Conservation (phyloP, 805 yeast genomes). For the Wickerhamiella spandovensis region DNA sequence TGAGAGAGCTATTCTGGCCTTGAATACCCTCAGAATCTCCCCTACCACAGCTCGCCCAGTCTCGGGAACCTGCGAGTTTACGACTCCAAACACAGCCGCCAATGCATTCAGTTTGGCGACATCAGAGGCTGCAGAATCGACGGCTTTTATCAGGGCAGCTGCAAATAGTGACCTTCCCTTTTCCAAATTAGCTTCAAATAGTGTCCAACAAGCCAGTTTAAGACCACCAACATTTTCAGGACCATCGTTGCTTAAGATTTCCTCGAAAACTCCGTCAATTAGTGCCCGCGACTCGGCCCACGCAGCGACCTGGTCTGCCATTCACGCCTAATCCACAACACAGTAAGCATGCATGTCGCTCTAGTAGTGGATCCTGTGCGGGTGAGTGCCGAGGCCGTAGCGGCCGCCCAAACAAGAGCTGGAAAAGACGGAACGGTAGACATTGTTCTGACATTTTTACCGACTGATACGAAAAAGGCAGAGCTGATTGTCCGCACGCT, state of each 20-base stretch:
- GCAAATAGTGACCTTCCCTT: conserved; percentile 35
- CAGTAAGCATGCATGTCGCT: conserved; percentile 4
- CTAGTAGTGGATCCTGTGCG: conserved; percentile 4
- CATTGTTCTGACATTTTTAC: not conserved
- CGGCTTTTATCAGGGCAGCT: conserved; percentile 31
- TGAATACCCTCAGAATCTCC: not conserved
- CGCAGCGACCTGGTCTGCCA: conserved; percentile 36
- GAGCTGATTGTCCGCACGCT: conserved; percentile 4
- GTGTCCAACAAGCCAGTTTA: conserved; percentile 29
- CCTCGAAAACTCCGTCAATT: conserved; percentile 38
- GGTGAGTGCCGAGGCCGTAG: conserved; percentile 2
- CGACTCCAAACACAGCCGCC: conserved; percentile 43
- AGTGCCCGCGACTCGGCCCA: conserved; percentile 43
- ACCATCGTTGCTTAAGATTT: conserved; percentile 31
- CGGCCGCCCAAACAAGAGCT: not conserved
- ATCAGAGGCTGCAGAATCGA: conserved; percentile 21
- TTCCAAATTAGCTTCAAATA: conserved; percentile 44
- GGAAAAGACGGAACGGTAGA: not conserved
- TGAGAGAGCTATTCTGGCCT: not conserved
- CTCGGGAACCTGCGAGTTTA: conserved; percentile 57
- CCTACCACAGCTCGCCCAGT: conserved; percentile 32
- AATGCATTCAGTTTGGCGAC: conserved; percentile 21
- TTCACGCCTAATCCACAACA: conserved; percentile 18
- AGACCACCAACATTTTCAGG: conserved; percentile 22
- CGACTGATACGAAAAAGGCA: not conserved